A percentile compares a stretch with the other conserved stretches of the same genome.
phyloP scores from a whole-genome alignment of 495 filamentous ascomycete genomes.

The Neohortaea acidophila region DNA sequence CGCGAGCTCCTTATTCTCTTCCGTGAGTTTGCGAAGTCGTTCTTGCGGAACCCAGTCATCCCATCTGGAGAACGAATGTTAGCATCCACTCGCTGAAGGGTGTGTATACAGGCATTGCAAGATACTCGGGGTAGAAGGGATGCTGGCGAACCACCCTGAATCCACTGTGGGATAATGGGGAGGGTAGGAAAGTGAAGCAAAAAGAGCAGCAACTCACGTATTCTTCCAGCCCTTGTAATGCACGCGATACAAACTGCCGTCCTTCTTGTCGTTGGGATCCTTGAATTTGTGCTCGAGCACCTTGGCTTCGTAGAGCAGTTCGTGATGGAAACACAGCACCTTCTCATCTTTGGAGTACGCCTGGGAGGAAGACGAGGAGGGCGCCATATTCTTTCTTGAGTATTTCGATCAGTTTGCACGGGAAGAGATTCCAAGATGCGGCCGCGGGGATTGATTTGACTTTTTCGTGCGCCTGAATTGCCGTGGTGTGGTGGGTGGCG shows the following conservation, averaged over 20 bases:
- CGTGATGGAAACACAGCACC: slow-evolving; percentile 91
- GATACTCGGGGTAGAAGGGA: no score
- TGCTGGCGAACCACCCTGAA: no score
- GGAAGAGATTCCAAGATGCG: no score
- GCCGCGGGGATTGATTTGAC: no score
- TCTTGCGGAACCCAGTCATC: slow-evolving; percentile 97
- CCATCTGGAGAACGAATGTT: slow-evolving; percentile 57
- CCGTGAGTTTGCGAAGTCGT: slow-evolving; percentile 81
- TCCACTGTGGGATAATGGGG: no score
- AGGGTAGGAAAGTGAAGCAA: slow-evolving; percentile 10
- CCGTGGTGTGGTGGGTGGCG: no score
- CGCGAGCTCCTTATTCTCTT: slow-evolving; percentile 86
- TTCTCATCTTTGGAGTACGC: slow-evolving; percentile 77
- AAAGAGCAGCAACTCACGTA: slow-evolving; percentile 45
- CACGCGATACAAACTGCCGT: slow-evolving; percentile 68
- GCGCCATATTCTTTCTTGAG: slow-evolving; percentile 39
- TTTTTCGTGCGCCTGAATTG: no score
- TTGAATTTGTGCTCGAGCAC: slow-evolving; percentile 59
- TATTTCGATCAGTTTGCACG: no score
- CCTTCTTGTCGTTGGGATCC: slow-evolving; percentile 54
- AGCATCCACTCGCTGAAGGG: no score
- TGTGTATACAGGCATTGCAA: no score
- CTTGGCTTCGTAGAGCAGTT: slow-evolving; percentile 93
- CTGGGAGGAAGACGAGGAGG: slow-evolving; percentile 34
- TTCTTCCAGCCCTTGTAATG: slow-evolving; percentile 99